phyloP scores from a whole-genome alignment of 208 protist species.

The Trypanosoma brucei region DNA sequence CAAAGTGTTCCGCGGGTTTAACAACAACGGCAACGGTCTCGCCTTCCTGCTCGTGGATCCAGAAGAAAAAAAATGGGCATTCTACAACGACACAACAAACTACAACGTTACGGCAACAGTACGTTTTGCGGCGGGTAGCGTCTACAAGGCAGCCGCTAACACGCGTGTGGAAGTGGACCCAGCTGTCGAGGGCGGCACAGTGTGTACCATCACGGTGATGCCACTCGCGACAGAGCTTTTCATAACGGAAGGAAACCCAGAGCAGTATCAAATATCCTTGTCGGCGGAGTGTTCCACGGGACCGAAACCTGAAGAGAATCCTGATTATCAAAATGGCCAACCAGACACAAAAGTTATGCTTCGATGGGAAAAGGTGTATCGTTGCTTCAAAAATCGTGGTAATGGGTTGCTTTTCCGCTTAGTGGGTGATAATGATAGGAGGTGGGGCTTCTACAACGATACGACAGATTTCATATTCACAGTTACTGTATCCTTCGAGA shows the following conservation, averaged over 20 bases:
- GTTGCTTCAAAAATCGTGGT: slow-evolving; percentile 60
- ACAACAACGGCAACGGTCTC: slow-evolving; percentile 54
- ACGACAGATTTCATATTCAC: slow-evolving; percentile 46
- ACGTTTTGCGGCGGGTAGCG: slow-evolving; percentile 38
- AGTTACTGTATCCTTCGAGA: slow-evolving; percentile 41
- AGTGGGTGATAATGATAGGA: slow-evolving; percentile 30
- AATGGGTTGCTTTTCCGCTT: slow-evolving; percentile 70
- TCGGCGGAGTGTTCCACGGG: slow-evolving; percentile 46
- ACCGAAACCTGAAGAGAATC: slow-evolving; percentile 35
- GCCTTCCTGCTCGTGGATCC: slow-evolving; percentile 53
- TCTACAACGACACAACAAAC: slow-evolving; percentile 64
- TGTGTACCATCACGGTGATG: slow-evolving; percentile 51
- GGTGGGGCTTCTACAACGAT: slow-evolving; percentile 77
- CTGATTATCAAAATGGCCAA: slow-evolving; percentile 39
- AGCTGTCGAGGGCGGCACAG: slow-evolving; percentile 32
- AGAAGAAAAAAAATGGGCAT: slow-evolving; percentile 36
- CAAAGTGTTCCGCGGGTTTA: slow-evolving; percentile 68
- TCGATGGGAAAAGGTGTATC: slow-evolving; percentile 40
- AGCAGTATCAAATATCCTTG: slow-evolving; percentile 50
- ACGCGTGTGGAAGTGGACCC: slow-evolving; percentile 34
- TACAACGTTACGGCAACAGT: slow-evolving; percentile 65
- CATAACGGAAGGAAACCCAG: slow-evolving; percentile 43
- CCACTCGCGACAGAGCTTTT: slow-evolving; percentile 52
- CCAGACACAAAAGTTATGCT: slow-evolving; percentile 45
- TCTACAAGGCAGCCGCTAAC: slow-evolving; percentile 31